Conservation (phyloP, 768 basidiomycete genomes). For the Termitomyces eurrhizus region DNA sequence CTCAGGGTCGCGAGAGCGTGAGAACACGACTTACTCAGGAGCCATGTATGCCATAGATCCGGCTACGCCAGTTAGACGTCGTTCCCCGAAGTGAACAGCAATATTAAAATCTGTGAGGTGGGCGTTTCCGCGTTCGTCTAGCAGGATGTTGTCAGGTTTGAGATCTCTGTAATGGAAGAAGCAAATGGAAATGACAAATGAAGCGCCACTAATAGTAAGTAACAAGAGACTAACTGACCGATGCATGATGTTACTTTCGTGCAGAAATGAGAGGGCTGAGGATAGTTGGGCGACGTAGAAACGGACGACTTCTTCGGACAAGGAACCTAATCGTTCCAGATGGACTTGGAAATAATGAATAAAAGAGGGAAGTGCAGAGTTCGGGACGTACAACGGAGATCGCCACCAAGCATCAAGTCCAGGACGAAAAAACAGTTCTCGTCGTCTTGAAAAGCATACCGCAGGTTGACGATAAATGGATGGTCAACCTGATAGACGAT, state of each 20-base stretch:
- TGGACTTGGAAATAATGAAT: slow-evolving; percentile 55
- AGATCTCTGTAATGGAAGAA: slow-evolving; percentile 60
- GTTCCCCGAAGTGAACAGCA: slow-evolving; percentile 91
- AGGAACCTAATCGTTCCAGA: slow-evolving; percentile 71
- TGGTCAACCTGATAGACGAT: slow-evolving; percentile 73
- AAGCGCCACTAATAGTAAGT: slow-evolving; percentile 20
- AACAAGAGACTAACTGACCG: slow-evolving; percentile 54
- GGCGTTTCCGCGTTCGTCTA: slow-evolving; percentile 93
- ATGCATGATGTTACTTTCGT: slow-evolving; percentile 94
- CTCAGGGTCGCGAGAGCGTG: slow-evolving; percentile 5
- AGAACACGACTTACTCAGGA: slow-evolving; percentile 49
- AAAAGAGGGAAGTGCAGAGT: slow-evolving; percentile 4
- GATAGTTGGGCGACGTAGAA: slow-evolving; percentile 91
- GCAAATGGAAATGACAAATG: slow-evolving; percentile 15
- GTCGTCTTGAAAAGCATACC: slow-evolving; percentile 97
- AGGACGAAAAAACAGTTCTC: slow-evolving; percentile 98
- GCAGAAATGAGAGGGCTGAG: slow-evolving; percentile 84
- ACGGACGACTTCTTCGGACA: slow-evolving; percentile 75
- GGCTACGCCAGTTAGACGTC: slow-evolving; percentile 85
- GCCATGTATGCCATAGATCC: slow-evolving; percentile 99
- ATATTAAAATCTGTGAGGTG: slow-evolving; percentile 99
- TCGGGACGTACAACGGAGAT: slow-evolving; percentile 74
- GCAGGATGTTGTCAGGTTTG: slow-evolving; percentile 96
- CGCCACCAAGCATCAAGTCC: slow-evolving; percentile 95
- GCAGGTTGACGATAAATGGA: slow-evolving; percentile 89